Evolutionary conservation across 176 grass and related monocot species (phyloP).

Genomic region (Thalia dealbata): DNA sequence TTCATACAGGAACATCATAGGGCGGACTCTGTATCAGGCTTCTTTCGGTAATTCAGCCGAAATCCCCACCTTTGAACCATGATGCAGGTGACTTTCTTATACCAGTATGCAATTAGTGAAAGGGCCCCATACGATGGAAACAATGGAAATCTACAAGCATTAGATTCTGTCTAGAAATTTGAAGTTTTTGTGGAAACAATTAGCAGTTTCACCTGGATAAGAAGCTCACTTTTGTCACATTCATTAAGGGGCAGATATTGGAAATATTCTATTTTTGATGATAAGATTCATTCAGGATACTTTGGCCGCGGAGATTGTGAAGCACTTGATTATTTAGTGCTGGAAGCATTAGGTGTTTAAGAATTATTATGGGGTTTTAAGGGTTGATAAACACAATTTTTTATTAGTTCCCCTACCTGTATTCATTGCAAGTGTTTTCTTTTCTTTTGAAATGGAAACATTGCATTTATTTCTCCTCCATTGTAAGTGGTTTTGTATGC

Average conservation of each 20-base stretch:
- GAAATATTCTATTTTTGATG: neutral
- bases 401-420: no score
- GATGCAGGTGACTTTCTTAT: conserved; percentile 20
- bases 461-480: no score
- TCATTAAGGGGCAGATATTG: neutral
- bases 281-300: neutral
- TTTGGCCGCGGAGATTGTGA: neutral
- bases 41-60: conserved; percentile 44
- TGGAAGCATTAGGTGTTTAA: no score
- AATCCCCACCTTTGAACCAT: conserved; percentile 80
- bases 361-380: no score
- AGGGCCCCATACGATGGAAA: neutral
- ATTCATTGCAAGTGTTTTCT: no score
- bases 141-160: neutral
- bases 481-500: no score
- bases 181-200: neutral
- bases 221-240: neutral
- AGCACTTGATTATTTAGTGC: no score
- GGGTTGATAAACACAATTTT: no score
- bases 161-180: neutral
- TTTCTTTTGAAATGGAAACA: no score
- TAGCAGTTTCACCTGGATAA: neutral
- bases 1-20: conserved; percentile 61
- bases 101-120: neutral
- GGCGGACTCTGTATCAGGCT: conserved; percentile 54